These are phyloP conservation scores for Claviceps africana DNA, from an alignment of 2,329 filamentous ascomycete genomes.

Conservation along the genomic window DNA sequence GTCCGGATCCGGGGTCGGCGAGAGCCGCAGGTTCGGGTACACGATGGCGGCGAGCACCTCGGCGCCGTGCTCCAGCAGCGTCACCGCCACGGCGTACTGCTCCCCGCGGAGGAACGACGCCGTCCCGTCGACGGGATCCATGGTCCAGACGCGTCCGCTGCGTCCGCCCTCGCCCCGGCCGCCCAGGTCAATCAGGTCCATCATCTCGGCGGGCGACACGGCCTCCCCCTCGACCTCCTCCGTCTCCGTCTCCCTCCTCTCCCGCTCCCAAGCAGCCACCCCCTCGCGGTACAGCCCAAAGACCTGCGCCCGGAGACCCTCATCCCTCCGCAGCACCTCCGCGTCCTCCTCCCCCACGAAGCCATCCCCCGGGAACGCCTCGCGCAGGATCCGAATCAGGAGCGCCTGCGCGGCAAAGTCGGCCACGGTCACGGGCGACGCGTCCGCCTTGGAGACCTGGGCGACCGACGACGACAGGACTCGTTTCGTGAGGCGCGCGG, in stretches of 20 bases:
- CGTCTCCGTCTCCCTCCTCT: not conserved
- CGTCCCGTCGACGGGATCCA: constrained; percentile 53
- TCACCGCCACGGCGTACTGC: constrained; percentile 49
- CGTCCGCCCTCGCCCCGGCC: constrained; percentile 24
- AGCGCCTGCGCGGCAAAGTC: constrained; percentile 51
- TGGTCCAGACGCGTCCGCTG: constrained; percentile 39
- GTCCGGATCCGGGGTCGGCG: too few relatives aligned
- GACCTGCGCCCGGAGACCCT: constrained; percentile 34
- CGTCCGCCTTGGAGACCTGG: constrained; percentile 41
- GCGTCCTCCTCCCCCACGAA: constrained; percentile 50
- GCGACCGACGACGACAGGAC: constrained; percentile 28
- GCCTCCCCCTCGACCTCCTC: not conserved
- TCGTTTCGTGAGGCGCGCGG: constrained; percentile 41
- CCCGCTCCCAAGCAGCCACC: constrained; percentile 5
- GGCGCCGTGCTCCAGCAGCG: constrained; percentile 40
- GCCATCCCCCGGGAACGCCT: constrained; percentile 37
- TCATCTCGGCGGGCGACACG: constrained; percentile 36
- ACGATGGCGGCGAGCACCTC: constrained; percentile 46
- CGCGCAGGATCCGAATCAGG: constrained; percentile 41
- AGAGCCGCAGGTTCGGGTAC: constrained; percentile 42
- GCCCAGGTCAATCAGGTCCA: constrained; percentile 47
- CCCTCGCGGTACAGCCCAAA: constrained; percentile 35
- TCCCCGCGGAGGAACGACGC: constrained; percentile 45
- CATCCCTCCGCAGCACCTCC: constrained; percentile 34
- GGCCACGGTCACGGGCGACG: constrained; percentile 47